Conservation (phyloP, 352 stramenopile species). For the Phytopythium chamaehyphon region DNA sequence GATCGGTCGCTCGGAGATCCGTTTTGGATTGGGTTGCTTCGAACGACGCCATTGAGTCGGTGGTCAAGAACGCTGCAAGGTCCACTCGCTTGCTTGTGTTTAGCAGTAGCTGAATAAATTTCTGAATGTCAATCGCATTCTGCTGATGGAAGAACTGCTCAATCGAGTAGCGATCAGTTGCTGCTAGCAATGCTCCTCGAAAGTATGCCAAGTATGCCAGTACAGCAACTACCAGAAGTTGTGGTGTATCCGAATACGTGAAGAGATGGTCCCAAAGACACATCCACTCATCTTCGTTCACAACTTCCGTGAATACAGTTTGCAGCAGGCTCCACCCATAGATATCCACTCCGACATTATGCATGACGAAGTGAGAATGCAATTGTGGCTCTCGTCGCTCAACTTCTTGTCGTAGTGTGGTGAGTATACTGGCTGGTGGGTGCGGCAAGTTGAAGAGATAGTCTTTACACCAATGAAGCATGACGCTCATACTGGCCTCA, state of each 20-base stretch:
- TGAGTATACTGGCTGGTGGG: constrained; percentile 69
- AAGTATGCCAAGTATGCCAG: constrained; percentile 75
- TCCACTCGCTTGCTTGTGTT: constrained; percentile 45
- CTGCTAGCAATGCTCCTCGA: constrained; percentile 50
- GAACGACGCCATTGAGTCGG: constrained; percentile 2
- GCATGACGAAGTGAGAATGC: constrained; percentile 69
- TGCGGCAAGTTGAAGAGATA: constrained; percentile 85
- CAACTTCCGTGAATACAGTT: constrained; percentile 86
- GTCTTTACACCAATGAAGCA: constrained; percentile 83
- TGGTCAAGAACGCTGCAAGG: constrained; percentile 17
- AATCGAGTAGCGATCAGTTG: constrained; percentile 53
- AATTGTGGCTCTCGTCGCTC: constrained; percentile 67
- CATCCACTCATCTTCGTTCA: constrained; percentile 87
- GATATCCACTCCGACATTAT: constrained; percentile 49
- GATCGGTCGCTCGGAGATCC: not conserved
- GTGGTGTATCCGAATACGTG: constrained; percentile 58
- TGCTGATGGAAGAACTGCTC: constrained; percentile 87
- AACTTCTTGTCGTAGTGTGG: constrained; percentile 65
- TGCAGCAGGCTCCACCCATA: constrained; percentile 87
- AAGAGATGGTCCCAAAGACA: constrained; percentile 88
- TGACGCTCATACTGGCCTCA: constrained; percentile 77
- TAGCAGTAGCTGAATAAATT: constrained; percentile 64
- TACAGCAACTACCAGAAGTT: constrained; percentile 58
- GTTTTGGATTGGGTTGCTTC: not conserved
- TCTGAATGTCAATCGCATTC: constrained; percentile 70